These are phyloP conservation scores for Lizanozyma gosingica DNA, from an alignment of 1,139 yeast genomes.

Conservation along the genomic window DNA sequence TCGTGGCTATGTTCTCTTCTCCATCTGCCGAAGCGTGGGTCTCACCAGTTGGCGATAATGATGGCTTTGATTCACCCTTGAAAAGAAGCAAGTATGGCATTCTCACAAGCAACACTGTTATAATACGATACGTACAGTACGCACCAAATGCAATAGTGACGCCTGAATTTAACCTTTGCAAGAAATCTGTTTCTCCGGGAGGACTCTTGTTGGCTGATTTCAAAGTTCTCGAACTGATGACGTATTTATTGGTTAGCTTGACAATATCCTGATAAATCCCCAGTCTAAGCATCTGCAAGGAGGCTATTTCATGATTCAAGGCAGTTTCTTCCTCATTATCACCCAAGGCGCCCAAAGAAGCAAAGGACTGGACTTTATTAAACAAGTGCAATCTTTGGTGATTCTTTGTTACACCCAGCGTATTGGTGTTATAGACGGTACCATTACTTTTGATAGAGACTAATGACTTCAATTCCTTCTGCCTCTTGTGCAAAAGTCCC, in stretches of 20 bases:
- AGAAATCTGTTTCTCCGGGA: neutral
- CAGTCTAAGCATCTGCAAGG: conserved; percentile 16
- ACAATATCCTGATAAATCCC: neutral
- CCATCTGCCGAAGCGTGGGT: conserved; percentile 4
- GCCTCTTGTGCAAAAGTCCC: conserved; percentile 22
- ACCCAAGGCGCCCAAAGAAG: conserved; percentile 16
- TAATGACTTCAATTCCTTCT: conserved; percentile 17
- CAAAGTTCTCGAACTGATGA: conserved; percentile 2
- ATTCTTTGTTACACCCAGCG: neutral
- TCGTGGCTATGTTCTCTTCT: conserved; percentile 3
- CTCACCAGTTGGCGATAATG: conserved; percentile 4
- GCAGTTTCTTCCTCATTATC: conserved; percentile 22
- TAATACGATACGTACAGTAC: conserved; percentile 33
- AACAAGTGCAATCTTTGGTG: conserved; percentile 5
- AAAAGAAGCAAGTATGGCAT: conserved; percentile 17
- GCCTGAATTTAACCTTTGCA: neutral
- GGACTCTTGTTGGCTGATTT: conserved; percentile 3
- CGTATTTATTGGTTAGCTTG: neutral
- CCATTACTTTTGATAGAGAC: conserved; percentile 16
- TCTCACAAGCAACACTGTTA: conserved; percentile 27
- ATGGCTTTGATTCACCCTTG: neutral
- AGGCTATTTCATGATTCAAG: conserved; percentile 23
- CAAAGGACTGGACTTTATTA: conserved; percentile 37
- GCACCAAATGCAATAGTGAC: conserved; percentile 21
- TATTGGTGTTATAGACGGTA: conserved; percentile 15